phyloP scores from a whole-genome alignment of 305 asterid genomes.

The Solanum hybrid region DNA sequence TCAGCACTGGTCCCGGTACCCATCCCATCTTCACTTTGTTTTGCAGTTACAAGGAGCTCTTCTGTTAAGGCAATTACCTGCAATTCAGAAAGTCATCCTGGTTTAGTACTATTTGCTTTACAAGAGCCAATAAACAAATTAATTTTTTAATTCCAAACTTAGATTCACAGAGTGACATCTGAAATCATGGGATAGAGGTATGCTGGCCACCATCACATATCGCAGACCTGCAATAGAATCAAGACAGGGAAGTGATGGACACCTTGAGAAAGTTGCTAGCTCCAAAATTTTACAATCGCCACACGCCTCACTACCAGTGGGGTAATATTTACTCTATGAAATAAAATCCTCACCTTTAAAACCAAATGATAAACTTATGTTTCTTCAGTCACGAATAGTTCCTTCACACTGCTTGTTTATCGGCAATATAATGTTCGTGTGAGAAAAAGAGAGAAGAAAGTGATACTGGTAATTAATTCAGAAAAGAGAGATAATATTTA shows the following conservation, averaged over 20 bases:
- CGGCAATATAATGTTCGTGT: slow-evolving; percentile 37
- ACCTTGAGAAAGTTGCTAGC: slow-evolving; percentile 44
- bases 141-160: slow-evolving; percentile 41
- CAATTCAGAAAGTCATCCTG: slow-evolving; percentile 20
- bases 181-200: slow-evolving; percentile 63
- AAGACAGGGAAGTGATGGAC: slow-evolving; percentile 81
- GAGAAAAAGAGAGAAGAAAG: slow-evolving; percentile 23
- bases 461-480: slow-evolving; percentile 11
- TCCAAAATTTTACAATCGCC: slow-evolving; percentile 35
- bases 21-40: slow-evolving; percentile 48
- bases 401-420: slow-evolving; percentile 58
- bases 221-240: slow-evolving; percentile 93
- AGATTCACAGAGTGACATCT: slow-evolving; percentile 73
- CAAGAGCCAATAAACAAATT: slow-evolving; percentile 3
- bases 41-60: slow-evolving; percentile 86
- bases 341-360: slow-evolving; percentile 64
- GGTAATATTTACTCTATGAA: slow-evolving; percentile 28
- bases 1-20: slow-evolving; percentile 36
- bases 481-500: slow-evolving; percentile 7
- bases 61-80: slow-evolving; percentile 93
- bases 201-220: slow-evolving; percentile 76
- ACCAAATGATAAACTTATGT: slow-evolving; percentile 37
- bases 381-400: slow-evolving; percentile 44
- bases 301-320: slow-evolving; percentile 38
- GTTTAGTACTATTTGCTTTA: slow-evolving; percentile 8